Evolutionary conservation across 163 green algal species (phyloP).

Genomic region (Scenedesmus sp.): DNA sequence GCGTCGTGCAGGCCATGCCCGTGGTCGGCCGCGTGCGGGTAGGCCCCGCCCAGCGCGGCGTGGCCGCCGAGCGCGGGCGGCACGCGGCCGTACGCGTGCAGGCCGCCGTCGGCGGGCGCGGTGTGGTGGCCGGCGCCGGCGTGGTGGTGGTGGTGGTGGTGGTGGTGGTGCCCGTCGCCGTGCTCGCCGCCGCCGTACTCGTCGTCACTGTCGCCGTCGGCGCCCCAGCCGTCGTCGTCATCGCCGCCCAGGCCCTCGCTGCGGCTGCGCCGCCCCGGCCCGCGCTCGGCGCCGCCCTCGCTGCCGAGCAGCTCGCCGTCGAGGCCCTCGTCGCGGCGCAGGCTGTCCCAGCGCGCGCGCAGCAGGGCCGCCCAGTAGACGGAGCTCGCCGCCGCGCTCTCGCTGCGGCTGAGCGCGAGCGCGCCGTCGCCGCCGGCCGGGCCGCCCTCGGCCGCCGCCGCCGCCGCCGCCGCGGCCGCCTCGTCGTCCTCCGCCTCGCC

Average conservation of each 20-base stretch:
- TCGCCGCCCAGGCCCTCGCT: conserved; percentile 1
- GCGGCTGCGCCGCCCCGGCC: background rate
- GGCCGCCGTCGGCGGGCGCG: no score
- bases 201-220: background rate
- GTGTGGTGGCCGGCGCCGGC: background rate
- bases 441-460: conserved; percentile 49
- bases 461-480: conserved; percentile 50
- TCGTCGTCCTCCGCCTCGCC: conserved; percentile 39
- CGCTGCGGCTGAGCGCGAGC: conserved; percentile 18
- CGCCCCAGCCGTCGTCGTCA: background rate
- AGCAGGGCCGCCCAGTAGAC: conserved; percentile 71
- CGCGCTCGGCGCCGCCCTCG: background rate
- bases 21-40: conserved; percentile 16
- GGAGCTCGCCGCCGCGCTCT: conserved; percentile 36
- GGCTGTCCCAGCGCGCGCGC: conserved; percentile 48
- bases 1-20: conserved; percentile 20
- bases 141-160: conserved; percentile 1
- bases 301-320: background rate
- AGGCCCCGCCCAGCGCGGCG: background rate
- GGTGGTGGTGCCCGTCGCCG: background rate
- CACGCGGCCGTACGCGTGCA: background rate
- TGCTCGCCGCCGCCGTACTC: conserved; percentile 30
- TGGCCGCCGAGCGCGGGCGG: background rate
- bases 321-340: conserved; percentile 57
- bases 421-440: background rate